Percentiles rank a stretch among this genome's conserved stretches.
phyloP scores from a whole-genome alignment of 148 eudicot species.

The Fagopyrum esculentum region DNA sequence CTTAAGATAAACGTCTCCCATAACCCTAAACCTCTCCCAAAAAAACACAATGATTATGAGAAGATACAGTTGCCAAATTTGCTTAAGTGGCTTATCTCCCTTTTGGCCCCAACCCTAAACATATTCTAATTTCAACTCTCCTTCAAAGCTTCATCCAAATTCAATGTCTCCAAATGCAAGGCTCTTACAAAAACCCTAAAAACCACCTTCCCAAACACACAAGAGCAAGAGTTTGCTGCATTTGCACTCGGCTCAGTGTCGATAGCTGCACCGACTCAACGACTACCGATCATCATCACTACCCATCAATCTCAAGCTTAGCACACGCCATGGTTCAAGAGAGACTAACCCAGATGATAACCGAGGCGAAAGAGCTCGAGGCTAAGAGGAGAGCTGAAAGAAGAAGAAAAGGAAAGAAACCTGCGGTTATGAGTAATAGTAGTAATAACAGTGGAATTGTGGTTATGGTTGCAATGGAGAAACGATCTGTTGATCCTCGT shows the following conservation, averaged over 20 bases:
- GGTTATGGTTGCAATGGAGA: slow-evolving; percentile 73
- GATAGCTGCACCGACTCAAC: slow-evolving; percentile 28
- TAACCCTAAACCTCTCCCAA: not conserved
- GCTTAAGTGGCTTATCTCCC: slow-evolving; percentile 10
- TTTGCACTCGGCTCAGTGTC: slow-evolving; percentile 45
- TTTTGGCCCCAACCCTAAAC: not conserved
- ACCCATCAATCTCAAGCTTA: slow-evolving; percentile 40
- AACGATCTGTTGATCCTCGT: slow-evolving; percentile 53
- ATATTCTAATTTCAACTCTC: slow-evolving; percentile 17
- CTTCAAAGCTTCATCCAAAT: slow-evolving; percentile 5
- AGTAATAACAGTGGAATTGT: slow-evolving; percentile 24
- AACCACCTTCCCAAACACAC: slow-evolving; percentile 2
- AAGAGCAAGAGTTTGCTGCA: slow-evolving; percentile 35
- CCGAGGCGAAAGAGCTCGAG: slow-evolving; percentile 29
- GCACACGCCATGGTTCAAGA: slow-evolving; percentile 80
- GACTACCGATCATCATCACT: slow-evolving; percentile 22
- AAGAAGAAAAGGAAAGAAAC: slow-evolving; percentile 24
- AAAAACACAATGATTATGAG: slow-evolving; percentile 44
- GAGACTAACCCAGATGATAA: slow-evolving; percentile 65
- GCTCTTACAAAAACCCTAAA: slow-evolving; percentile 17
- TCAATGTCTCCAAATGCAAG: slow-evolving; percentile 22
- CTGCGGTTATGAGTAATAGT: slow-evolving; percentile 6
- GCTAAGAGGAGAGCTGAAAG: slow-evolving; percentile 23
- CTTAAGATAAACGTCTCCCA: slow-evolving; percentile 6
- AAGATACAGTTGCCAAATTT: slow-evolving; percentile 18